Evolutionary conservation across 345 rosid genomes (phyloP).

Genomic region (Gossypium arboreum): DNA sequence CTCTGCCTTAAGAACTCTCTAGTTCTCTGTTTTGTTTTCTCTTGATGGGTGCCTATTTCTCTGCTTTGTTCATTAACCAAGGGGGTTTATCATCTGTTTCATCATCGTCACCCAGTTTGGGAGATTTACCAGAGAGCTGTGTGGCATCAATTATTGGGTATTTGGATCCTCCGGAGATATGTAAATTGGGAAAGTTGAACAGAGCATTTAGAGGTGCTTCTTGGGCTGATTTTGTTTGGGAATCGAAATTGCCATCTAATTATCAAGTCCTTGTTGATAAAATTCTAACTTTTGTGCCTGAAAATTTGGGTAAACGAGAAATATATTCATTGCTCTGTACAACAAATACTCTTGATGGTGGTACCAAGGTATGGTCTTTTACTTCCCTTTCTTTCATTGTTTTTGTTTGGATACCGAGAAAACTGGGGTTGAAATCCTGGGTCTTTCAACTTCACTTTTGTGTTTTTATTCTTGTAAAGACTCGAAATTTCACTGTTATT

Average conservation of each 20-base stretch:
- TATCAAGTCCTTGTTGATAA: constrained; percentile 46
- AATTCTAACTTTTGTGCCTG: constrained; percentile 43
- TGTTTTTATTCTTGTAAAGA: no score
- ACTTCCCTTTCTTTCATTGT: background rate
- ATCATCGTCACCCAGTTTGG: constrained; percentile 41
- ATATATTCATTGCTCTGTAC: constrained; percentile 59
- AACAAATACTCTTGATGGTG: constrained; percentile 60
- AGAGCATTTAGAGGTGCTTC: constrained; percentile 87
- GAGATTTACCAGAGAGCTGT: constrained; percentile 80
- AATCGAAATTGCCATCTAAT: constrained; percentile 76
- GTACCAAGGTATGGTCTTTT: constrained; percentile 54
- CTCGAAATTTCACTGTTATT: no score
- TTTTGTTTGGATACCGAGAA: constrained; percentile 1
- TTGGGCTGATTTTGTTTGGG: constrained; percentile 95
- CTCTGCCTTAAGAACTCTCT: constrained; percentile 5
- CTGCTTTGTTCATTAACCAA: constrained; percentile 32
- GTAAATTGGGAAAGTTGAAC: constrained; percentile 63
- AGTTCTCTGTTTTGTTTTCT: constrained; percentile 10
- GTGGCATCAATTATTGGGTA: constrained; percentile 58
- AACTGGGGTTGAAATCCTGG: background rate
- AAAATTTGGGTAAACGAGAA: constrained; percentile 57
- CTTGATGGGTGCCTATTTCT: constrained; percentile 66
- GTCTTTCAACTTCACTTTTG: background rate
- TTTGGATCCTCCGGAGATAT: constrained; percentile 85
- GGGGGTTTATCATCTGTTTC: constrained; percentile 16